These are phyloP conservation scores for Dendrobium chrysotoxum DNA, from an alignment of 106 monocot genomes.

Conservation along the genomic window DNA sequence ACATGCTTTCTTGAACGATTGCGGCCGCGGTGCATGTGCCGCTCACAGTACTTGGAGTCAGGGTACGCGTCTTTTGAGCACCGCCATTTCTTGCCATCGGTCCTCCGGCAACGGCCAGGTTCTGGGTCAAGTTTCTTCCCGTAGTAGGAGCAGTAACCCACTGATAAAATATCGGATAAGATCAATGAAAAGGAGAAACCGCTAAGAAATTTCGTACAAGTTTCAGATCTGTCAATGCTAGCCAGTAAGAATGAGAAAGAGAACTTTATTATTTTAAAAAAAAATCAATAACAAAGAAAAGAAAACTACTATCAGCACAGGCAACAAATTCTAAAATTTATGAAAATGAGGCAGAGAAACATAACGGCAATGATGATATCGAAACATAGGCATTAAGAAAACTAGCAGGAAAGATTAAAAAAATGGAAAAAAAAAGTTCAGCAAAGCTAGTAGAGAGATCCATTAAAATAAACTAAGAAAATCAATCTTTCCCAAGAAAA, in stretches of 20 bases:
- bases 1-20: slow-evolving; percentile 96
- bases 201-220: neutral
- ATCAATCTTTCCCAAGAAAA: neutral
- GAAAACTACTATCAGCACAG: no score
- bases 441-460: neutral
- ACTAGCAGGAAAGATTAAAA: no score
- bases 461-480: neutral
- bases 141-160: slow-evolving; percentile 51
- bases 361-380: neutral
- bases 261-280: no score
- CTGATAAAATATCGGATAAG: slow-evolving; percentile 11
- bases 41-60: slow-evolving; percentile 86
- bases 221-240: neutral
- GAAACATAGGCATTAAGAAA: neutral
- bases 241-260: no score
- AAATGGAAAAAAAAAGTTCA: neutral
- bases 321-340: neutral
- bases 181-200: neutral
- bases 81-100: slow-evolving; percentile 79
- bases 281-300: no score
- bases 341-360: neutral
- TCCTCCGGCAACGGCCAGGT: slow-evolving; percentile 64
- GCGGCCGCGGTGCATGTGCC: slow-evolving; percentile 75
- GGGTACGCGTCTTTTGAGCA: slow-evolving; percentile 68
- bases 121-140: slow-evolving; percentile 80